Evolutionary conservation across 2,329 filamentous ascomycete species (phyloP).

Genomic region (Fusarium poae): DNA sequence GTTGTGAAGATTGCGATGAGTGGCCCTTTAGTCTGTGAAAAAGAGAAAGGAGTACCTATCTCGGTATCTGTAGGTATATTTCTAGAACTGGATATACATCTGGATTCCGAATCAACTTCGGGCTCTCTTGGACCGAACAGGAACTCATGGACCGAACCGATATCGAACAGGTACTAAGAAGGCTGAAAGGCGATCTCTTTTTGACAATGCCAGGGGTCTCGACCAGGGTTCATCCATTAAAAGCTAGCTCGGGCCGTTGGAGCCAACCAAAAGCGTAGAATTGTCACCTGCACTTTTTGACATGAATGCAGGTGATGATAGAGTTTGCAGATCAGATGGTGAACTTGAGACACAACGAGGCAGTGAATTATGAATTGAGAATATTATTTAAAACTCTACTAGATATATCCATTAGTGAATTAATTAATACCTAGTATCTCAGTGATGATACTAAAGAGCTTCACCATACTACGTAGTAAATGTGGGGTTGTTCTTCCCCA

Average conservation of each 20-base stretch:
- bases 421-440: no score
- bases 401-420: no score
- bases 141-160: constrained; percentile 28
- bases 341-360: not conserved
- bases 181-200: constrained; percentile 1
- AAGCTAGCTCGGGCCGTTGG: constrained; percentile 30
- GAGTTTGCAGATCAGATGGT: constrained; percentile 2
- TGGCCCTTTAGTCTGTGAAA: not conserved
- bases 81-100: not conserved
- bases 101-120: constrained; percentile 21
- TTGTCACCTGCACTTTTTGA: constrained; percentile 13
- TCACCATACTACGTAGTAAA: constrained; percentile 1
- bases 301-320: not conserved
- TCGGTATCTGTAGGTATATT: not conserved
- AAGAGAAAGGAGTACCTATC: not conserved
- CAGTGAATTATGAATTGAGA: not conserved
- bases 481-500: constrained; percentile 28
- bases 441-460: not conserved
- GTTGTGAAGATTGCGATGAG: not conserved
- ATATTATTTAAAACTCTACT: not conserved
- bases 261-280: constrained; percentile 31
- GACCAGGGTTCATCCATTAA: constrained; percentile 11
- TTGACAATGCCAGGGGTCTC: constrained; percentile 22
- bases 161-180: no score
- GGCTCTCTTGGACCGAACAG: constrained; percentile 27